phyloP scores from a whole-genome alignment of 2,329 filamentous ascomycete species.

The Alternaria brassicae region DNA sequence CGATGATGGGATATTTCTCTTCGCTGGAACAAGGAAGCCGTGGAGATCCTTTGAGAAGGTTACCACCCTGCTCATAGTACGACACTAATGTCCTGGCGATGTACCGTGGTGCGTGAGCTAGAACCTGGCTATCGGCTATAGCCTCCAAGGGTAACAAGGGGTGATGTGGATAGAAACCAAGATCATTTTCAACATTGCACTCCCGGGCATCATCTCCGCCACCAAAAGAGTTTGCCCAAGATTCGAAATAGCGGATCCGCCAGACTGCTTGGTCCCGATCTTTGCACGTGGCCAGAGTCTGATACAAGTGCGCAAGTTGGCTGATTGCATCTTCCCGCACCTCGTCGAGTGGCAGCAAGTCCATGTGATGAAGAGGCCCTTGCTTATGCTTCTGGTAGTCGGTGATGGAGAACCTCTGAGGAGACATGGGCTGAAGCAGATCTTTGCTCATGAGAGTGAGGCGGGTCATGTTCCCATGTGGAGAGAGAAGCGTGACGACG shows the following conservation, averaged over 20 bases:
- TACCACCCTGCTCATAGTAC: constrained; percentile 33
- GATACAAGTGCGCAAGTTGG: constrained; percentile 16
- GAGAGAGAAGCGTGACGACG: constrained; percentile 28
- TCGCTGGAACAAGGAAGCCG: constrained; percentile 7
- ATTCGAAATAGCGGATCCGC: constrained; percentile 26
- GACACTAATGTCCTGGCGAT: constrained; percentile 28
- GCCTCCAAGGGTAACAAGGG: neutral
- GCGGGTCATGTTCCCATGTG: constrained; percentile 20
- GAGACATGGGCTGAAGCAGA: constrained; percentile 20
- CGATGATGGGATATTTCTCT: constrained; percentile 20
- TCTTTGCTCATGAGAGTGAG: constrained; percentile 28
- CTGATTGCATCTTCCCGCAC: constrained; percentile 5
- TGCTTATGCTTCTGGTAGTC: neutral
- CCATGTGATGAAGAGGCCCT: neutral
- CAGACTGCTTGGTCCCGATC: constrained; percentile 24
- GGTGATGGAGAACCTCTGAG: constrained; percentile 1
- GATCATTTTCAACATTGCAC: constrained; percentile 1
- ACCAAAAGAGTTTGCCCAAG: constrained; percentile 18
- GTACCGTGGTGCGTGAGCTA: constrained; percentile 13
- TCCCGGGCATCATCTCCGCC: constrained; percentile 1
- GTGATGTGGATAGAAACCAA: constrained; percentile 23
- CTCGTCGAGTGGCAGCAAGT: constrained; percentile 2
- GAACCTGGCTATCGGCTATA: neutral
- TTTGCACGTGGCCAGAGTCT: constrained; percentile 1
- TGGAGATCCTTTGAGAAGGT: constrained; percentile 21